These are phyloP conservation scores for Conticribra guillardii DNA, from an alignment of 108 stramenopile genomes.

Conservation along the genomic window DNA sequence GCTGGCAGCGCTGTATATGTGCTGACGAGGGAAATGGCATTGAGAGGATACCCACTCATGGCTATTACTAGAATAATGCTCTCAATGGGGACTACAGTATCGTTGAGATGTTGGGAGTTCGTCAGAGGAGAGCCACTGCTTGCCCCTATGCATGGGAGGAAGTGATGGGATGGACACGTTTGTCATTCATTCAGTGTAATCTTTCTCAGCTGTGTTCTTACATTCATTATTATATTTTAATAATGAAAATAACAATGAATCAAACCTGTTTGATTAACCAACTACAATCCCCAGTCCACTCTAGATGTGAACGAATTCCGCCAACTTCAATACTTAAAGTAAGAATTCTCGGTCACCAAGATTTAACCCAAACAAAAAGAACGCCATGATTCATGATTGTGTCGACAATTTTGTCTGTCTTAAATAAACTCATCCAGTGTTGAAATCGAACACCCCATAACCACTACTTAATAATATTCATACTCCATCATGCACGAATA, in stretches of 20 bases:
- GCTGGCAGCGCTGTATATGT: slow-evolving; percentile 25
- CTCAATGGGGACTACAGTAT: slow-evolving; percentile 9
- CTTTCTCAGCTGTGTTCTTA: not conserved
- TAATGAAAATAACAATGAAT: no score
- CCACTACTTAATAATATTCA: not conserved
- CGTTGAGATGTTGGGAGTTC: slow-evolving; percentile 24
- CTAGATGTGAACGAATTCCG: no score
- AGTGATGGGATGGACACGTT: not conserved
- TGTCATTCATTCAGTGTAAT: not conserved
- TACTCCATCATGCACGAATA: slow-evolving; percentile 39
- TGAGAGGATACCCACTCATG: slow-evolving; percentile 9
- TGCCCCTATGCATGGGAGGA: slow-evolving; percentile 18
- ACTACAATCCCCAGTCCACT: no score
- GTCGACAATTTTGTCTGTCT: no score
- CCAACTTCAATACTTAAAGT: no score
- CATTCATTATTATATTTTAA: no score
- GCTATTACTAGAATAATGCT: slow-evolving; percentile 5
- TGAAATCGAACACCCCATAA: not conserved
- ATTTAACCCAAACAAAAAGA: no score
- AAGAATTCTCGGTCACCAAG: no score
- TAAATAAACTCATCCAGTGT: no score
- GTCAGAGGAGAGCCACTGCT: slow-evolving; percentile 23
- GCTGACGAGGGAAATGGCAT: slow-evolving; percentile 22
- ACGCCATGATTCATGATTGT: no score
- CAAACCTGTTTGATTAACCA: no score